Base-by-base conservation (phyloP, 2,329 filamentous ascomycete genomes). In the Chaetomiaceae sp. region DNA sequence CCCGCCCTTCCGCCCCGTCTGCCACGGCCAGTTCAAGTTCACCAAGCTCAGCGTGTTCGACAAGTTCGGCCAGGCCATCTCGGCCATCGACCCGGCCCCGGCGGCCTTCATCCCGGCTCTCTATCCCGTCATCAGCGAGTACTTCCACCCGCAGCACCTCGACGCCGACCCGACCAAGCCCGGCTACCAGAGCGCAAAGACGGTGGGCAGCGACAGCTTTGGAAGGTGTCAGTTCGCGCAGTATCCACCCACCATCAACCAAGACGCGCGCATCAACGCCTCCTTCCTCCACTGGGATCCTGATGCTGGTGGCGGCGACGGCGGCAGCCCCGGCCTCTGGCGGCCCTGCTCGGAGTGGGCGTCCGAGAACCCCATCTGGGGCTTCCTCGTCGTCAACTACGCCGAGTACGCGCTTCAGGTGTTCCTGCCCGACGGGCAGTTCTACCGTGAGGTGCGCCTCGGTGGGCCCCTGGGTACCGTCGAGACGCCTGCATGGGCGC, bases 11-110 rank as follows among this genome's bases (percentile, higher is more conserved):
- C 77, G 77, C 56, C 70, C 70, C 0, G 74, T 68, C 1, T 75
- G 71, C 0, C 77, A 79, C 58, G 76, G 76, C 0, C 76, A 79
- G 57, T 64, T 78, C 20, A 56, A 62, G 9, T 74, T 77, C 55
- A 67, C 66, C 2, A 75, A 76, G 56, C 52, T 80, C 38, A 75
- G 75, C 57, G 68, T 78, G 37, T 64, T 78, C 29, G 75, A 79
- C 63, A 77, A 77, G 58, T 78, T 78, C 42, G 75, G 75, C 1
- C 75, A 77, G 44, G 62, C 63, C 9, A 47, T 75, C 22, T 40
- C 58, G 9, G 65, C 65, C 17, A 65, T 72, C 15, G 65, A 71
- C 38, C 62, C 64, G 11, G 6, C 19, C 17, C 31, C 31, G 19
- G 25, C 3, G 15, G 15, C 22, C 20, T 19, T n/a, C n/a, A n/a